Evolutionary conservation across 176 grass and related monocot genomes (phyloP).

Genomic region (Sorghum bicolor): Sorghum_bicolor_NCBIv3 NC_012871.2:72472501-72473000

Average conservation of each 20-base stretch:
- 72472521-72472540: neutral
- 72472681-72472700: neutral
- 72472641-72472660: neutral
- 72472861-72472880: neutral
- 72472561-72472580: neutral
- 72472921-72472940: neutral
- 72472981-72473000: neutral
- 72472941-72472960: neutral
- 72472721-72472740: neutral
- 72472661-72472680: neutral
- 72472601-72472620: neutral
- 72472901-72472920: neutral
- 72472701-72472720: neutral
- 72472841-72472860: neutral
- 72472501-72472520: neutral
- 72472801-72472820: neutral
- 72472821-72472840: neutral
- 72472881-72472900: neutral
- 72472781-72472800: slow-evolving; percentile 8
- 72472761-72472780: neutral
- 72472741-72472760: neutral
- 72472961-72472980: neutral
- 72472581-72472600: neutral
- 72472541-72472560: neutral
- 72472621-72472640: neutral